Percentiles rank a stretch among this genome's conserved stretches.
phyloP scores from a whole-genome alignment of 495 filamentous ascomycete genomes.

The Evansstolkia leycettana region DNA sequence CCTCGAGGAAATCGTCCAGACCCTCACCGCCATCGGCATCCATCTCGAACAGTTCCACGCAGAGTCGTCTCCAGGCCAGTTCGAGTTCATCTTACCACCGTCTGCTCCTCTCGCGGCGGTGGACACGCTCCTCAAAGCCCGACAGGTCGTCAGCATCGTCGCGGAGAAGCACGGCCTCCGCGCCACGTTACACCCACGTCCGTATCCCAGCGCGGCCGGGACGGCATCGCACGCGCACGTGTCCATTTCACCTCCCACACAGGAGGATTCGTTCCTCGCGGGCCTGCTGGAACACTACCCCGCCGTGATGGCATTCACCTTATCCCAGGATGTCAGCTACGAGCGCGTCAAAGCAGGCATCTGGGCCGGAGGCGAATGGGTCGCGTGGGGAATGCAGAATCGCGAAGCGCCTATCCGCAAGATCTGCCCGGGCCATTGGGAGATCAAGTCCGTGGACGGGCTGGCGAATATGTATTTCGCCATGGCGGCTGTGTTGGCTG shows the following conservation, averaged over 20 bases:
- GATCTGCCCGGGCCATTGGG: constrained; percentile 25
- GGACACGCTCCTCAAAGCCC: constrained; percentile 60
- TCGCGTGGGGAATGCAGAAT: constrained; percentile 33
- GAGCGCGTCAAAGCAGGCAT: constrained; percentile 27
- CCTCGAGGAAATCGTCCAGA: constrained; percentile 48
- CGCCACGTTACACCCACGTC: constrained; percentile 70
- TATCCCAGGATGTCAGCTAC: constrained; percentile 29
- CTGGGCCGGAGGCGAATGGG: constrained; percentile 45
- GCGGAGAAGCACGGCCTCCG: constrained; percentile 36
- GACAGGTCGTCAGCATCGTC: constrained; percentile 48
- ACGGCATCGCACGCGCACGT: constrained; percentile 33
- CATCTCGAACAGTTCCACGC: constrained; percentile 64
- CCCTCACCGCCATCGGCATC: constrained; percentile 49
- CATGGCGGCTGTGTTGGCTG: constrained; percentile 49
- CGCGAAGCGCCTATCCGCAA: constrained; percentile 31
- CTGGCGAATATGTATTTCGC: constrained; percentile 33
- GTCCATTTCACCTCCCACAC: constrained; percentile 20
- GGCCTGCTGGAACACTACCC: constrained; percentile 22
- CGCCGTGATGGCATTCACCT: constrained; percentile 20
- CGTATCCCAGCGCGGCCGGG: constrained; percentile 38
- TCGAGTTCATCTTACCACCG: constrained; percentile 65
- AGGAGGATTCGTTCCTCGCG: constrained; percentile 24
- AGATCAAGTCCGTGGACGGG: constrained; percentile 29
- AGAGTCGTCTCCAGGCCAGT: constrained; percentile 64
- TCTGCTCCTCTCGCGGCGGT: constrained; percentile 52